Evolutionary conservation across 2,329 filamentous ascomycete species (phyloP).

Genomic region (Colletotrichum sp.): DNA sequence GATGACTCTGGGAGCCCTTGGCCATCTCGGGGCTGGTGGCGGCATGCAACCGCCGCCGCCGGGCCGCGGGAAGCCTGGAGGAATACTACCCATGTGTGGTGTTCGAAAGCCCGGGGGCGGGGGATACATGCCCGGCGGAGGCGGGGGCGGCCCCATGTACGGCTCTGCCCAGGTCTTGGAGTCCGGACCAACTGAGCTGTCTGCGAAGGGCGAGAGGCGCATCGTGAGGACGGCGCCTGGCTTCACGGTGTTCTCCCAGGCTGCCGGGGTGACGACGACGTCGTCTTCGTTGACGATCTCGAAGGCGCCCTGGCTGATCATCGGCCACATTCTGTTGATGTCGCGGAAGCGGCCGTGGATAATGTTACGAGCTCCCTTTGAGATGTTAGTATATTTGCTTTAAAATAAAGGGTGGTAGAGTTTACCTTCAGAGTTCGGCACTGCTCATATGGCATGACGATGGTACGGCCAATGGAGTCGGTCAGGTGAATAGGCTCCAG

Average conservation of each 20-base stretch:
- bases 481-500: conserved; percentile 3
- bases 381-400: background rate
- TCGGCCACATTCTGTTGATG: background rate
- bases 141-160: background rate
- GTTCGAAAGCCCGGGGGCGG: background rate
- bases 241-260: conserved; percentile 7
- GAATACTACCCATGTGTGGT: background rate
- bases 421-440: conserved; percentile 6
- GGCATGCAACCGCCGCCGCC: background rate
- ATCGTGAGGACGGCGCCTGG: conserved; percentile 1
- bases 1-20: background rate
- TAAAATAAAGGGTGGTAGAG: rapidly evolving
- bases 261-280: background rate
- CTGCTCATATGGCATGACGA: background rate
- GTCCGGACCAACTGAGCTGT: background rate
- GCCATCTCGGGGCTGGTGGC: background rate
- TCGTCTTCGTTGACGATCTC: background rate
- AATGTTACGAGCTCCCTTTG: background rate
- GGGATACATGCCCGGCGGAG: background rate
- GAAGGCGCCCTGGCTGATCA: conserved; percentile 1
- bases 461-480: conserved; percentile 1
- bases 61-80: background rate
- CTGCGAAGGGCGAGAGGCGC: conserved; percentile 10
- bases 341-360: conserved; percentile 7
- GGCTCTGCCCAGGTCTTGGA: background rate